A percentile compares a stretch with the other conserved stretches of the same genome.
Evolutionary conservation across 305 asterid genomes (phyloP).

Genomic region (Fraxinus velutina): DNA sequence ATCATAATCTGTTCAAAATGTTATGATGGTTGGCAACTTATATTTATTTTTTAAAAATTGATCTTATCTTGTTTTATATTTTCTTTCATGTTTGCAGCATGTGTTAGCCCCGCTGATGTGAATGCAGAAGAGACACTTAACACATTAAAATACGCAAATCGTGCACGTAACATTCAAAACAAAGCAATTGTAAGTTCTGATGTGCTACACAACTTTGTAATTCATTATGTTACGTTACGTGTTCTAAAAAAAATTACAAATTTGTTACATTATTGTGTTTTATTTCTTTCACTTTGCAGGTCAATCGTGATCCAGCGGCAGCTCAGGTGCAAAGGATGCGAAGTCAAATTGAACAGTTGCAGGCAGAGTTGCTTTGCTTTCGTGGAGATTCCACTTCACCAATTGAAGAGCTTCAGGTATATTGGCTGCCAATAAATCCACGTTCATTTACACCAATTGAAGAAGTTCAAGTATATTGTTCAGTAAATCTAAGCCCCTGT

Average conservation of each 20-base stretch:
- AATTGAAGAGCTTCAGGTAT: conserved; percentile 80
- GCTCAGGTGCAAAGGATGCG: conserved; percentile 86
- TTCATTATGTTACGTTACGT: background rate
- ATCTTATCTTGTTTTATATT: background rate
- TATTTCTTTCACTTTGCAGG: conserved; percentile 36
- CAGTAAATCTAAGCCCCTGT: background rate
- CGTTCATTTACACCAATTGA: conserved; percentile 43
- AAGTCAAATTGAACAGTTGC: conserved; percentile 85
- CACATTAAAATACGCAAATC: conserved; percentile 87
- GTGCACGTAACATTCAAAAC: conserved; percentile 91
- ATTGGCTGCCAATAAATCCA: background rate
- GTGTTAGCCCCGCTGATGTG: conserved; percentile 93
- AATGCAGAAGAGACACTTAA: conserved; percentile 93
- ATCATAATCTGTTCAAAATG: background rate
- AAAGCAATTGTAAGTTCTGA: conserved; percentile 76
- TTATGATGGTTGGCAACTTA: background rate
- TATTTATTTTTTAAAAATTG: background rate
- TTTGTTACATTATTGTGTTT: background rate
- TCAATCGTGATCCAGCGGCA: conserved; percentile 86
- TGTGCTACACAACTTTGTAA: background rate
- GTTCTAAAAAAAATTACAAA: background rate
- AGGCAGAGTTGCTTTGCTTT: conserved; percentile 74
- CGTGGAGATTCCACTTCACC: conserved; percentile 78
- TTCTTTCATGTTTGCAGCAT: conserved; percentile 47
- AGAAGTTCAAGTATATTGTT: conserved; percentile 61